phyloP scores from a whole-genome alignment of 148 eudicot species.

The Spergularia marina region DNA sequence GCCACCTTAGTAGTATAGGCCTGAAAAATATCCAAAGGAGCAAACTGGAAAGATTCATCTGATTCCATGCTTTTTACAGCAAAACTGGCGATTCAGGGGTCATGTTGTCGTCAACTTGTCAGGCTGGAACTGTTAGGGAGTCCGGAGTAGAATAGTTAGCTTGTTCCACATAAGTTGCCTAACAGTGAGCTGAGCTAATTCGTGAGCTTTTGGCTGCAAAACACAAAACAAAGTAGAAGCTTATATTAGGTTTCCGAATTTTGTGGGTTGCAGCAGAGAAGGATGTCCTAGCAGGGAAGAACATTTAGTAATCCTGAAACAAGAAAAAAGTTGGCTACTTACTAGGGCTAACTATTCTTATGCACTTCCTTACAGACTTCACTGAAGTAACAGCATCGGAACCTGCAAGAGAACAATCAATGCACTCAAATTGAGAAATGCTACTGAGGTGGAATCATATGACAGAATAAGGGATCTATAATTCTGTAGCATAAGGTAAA shows the following conservation, averaged over 20 bases:
- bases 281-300: slow-evolving; percentile 1
- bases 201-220: slow-evolving; percentile 50
- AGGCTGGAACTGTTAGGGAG: neutral
- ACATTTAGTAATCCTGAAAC: neutral
- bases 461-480: neutral
- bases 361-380: slow-evolving; percentile 62
- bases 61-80: neutral
- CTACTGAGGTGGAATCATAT: neutral
- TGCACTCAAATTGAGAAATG: neutral
- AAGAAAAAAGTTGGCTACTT: slow-evolving; percentile 18
- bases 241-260: neutral
- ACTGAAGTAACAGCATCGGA: slow-evolving; percentile 58
- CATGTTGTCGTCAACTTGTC: neutral
- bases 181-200: slow-evolving; percentile 23
- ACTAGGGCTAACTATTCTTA: slow-evolving; percentile 74
- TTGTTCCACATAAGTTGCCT: slow-evolving; percentile 26
- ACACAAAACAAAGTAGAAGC: neutral
- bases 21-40: too few relatives aligned
- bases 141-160: slow-evolving; percentile 16
- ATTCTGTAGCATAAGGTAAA: neutral
- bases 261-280: neutral
- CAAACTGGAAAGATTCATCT: too few relatives aligned
- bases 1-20: too few relatives aligned
- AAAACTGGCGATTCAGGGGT: neutral
- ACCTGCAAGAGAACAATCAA: slow-evolving; percentile 35